A percentile compares a stretch with the other conserved stretches of the same genome.
Conservation (phyloP, 73 alveolate species). For the Symbiodinium pilosum region DNA sequence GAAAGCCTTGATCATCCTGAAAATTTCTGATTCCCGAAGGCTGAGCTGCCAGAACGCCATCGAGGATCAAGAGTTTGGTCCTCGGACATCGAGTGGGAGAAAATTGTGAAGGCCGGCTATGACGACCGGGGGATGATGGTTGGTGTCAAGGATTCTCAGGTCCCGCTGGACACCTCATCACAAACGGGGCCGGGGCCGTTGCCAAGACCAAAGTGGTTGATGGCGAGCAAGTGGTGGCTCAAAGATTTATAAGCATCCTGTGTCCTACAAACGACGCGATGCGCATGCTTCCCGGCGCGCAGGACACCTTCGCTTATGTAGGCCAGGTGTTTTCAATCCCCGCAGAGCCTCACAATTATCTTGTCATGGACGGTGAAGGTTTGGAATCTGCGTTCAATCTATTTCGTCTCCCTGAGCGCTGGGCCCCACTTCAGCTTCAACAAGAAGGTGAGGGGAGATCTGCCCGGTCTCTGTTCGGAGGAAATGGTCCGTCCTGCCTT, state of each 20-base stretch:
- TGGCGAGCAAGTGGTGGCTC: not conserved
- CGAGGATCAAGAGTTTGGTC: not conserved
- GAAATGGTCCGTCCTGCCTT: not conserved
- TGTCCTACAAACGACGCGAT: not conserved
- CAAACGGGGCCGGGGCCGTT: constrained; percentile 17
- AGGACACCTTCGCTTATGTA: not conserved
- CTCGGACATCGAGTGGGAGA: not conserved
- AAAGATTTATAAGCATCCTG: constrained; percentile 13
- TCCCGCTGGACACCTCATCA: not conserved
- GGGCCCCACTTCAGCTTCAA: constrained; percentile 1
- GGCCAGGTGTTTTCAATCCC: not conserved
- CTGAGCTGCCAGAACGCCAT: not conserved
- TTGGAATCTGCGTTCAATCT: constrained; percentile 26
- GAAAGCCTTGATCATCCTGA: not conserved
- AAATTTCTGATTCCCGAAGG: not conserved
- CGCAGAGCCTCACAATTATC: not conserved
- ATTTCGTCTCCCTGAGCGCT: not conserved
- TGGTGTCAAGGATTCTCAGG: not conserved
- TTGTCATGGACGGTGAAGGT: not conserved
- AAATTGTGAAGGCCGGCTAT: not conserved
- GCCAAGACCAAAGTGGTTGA: not conserved
- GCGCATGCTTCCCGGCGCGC: not conserved
- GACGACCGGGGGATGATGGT: constrained; percentile 9
- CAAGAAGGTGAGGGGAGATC: not conserved
- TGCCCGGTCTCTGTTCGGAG: not conserved